Evolutionary conservation across 164 flowering plant species (phyloP), one percentile per base, ranked within the genome.

Genomic region (Aristolochia contorta): DNA sequence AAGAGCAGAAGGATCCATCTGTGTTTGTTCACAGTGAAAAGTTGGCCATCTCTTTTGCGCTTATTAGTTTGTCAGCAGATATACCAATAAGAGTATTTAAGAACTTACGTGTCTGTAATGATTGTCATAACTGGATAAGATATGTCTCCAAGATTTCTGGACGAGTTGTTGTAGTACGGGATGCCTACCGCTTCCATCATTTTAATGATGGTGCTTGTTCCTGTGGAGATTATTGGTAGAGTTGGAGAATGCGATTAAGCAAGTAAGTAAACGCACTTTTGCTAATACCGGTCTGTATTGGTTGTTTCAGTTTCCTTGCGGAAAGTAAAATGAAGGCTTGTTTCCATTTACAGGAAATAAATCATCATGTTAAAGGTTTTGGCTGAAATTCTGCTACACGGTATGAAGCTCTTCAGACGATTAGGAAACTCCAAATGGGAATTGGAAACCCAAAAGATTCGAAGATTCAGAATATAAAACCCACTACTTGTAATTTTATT

Each of bases 41-140:
- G 62, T 60, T 74, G 55, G 77, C 77, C 52, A 61, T 74, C 47
- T 41, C 69, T 41, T 74, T 74, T 54, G 77, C 71, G 41, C 74
- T 74, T 25, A 61, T 70, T 22, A 67, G 69, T 54, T 62, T 70
- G 57, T 56, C 74, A 47, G 56, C 74, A 18, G 53, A 21, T 56
- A 25, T 67, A 16, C 74, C 74, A 14, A 21, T 70, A 22, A 62
- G 71, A 33, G 67, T 74, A 14, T 67, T 74, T n/a, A 74, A 74
- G 65, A 74, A 74, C 41, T 66, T 74, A 46, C 74, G 77, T 12
- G 61, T 70, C n/a, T 74, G 77, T 50, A 74, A 66, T 48, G 77
- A 74, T 22, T 74, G 77, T 54, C 77, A 74, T 61, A 74, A 67
- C 52, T 74, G 73, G 74, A 70, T 74, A 66, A 74, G 70, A 60